Percentiles rank a stretch among this genome's conserved stretches.
phyloP scores from a whole-genome alignment of 2,329 filamentous ascomycete genomes.

The Cladosporium sp. region DNA sequence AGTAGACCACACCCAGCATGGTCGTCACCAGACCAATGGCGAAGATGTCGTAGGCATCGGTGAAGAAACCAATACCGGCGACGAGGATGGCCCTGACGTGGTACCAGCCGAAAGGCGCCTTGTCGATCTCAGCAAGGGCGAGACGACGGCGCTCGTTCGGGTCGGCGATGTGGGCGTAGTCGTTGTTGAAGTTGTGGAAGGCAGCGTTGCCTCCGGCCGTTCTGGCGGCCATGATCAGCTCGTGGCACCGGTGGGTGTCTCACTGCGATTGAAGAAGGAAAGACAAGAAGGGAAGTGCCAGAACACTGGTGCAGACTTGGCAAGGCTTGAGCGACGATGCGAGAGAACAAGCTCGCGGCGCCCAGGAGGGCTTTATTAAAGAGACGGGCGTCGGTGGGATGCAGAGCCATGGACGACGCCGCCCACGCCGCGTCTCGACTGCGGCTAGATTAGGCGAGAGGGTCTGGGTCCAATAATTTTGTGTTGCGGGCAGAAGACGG shows the following conservation, averaged over 20 bases:
- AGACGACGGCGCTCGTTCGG: constrained; percentile 72
- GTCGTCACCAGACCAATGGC: constrained; percentile 65
- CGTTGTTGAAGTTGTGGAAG: constrained; percentile 73
- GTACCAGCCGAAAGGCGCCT: constrained; percentile 77
- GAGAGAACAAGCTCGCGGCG: not conserved
- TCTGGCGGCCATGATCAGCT: constrained; percentile 23
- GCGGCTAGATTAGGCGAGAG: constrained; percentile 5
- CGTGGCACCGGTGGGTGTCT: not conserved
- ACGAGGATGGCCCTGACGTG: constrained; percentile 72
- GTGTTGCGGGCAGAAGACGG: not conserved
- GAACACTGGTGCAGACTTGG: not conserved
- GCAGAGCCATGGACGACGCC: not conserved
- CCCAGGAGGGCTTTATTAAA: not conserved
- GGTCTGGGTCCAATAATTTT: constrained; percentile 8
- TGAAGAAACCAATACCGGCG: constrained; percentile 83
- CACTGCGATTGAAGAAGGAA: not conserved
- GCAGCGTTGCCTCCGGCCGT: constrained; percentile 62
- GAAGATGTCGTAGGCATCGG: constrained; percentile 75
- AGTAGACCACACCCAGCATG: constrained; percentile 77
- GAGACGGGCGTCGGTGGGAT: not conserved
- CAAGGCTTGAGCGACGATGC: not conserved
- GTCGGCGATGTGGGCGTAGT: constrained; percentile 60
- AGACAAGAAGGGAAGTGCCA: not conserved
- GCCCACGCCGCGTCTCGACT: constrained; percentile 1
- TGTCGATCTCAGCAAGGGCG: constrained; percentile 72